A percentile compares a stretch with the other conserved stretches of the same genome.
phyloP scores from a whole-genome alignment of 2,329 filamentous ascomycete species.

The Aspergillus sp. region DNA sequence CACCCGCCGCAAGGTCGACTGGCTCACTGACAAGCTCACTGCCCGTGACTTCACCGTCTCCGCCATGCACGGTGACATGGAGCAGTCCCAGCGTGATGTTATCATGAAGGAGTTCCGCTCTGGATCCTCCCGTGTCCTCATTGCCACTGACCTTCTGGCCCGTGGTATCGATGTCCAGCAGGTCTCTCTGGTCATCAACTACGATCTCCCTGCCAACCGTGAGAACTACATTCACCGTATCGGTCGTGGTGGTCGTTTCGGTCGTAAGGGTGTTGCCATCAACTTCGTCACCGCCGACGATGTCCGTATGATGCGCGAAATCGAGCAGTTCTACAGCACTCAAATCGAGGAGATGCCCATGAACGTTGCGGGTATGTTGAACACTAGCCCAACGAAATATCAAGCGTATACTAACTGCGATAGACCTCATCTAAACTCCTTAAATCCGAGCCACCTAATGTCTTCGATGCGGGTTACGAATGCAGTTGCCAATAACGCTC shows the following conservation, averaged over 20 bases:
- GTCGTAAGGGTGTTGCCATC: conserved; percentile 99
- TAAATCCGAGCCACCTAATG: conserved; percentile 34
- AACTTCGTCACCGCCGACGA: conserved; percentile 99
- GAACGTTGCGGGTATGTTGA: conserved; percentile 69
- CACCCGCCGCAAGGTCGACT: conserved; percentile 99
- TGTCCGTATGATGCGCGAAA: conserved; percentile 99
- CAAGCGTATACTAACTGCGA: conserved; percentile 18
- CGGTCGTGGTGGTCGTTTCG: conserved; percentile 98
- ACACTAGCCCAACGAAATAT: neutral
- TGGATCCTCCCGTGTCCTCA: conserved; percentile 96
- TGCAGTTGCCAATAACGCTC: conserved; percentile 38
- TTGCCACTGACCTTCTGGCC: conserved; percentile 95
- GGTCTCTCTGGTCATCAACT: conserved; percentile 99
- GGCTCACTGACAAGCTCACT: conserved; percentile 99
- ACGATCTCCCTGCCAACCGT: conserved; percentile 96
- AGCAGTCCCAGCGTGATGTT: conserved; percentile 94
- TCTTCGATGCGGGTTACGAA: conserved; percentile 43
- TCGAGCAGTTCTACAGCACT: conserved; percentile 99
- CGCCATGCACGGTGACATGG: conserved; percentile 99
- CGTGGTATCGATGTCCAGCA: conserved; percentile 99
- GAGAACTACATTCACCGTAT: conserved; percentile 99
- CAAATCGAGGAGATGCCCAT: conserved; percentile 99
- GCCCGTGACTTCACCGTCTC: conserved; percentile 99
- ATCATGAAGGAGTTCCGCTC: conserved; percentile 99
- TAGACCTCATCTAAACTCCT: conserved; percentile 50